Evolutionary conservation across 2,329 filamentous ascomycete species (phyloP), one percentile per base, ranked within the genome.

Genomic region (Aspergillus pseudoviridinutans): DNA sequence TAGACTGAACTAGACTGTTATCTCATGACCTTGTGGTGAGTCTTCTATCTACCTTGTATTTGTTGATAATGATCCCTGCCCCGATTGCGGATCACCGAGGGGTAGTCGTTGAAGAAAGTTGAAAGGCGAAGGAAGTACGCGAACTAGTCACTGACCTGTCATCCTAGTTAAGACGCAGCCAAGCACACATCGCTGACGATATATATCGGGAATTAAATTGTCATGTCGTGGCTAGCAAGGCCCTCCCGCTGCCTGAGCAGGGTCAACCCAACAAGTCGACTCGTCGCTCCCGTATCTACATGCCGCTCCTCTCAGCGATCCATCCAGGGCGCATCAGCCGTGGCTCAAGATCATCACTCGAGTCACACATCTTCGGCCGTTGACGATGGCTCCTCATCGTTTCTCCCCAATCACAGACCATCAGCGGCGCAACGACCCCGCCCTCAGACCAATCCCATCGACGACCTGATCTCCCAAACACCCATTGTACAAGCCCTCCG

Each of bases 401-500:
- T 52, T 38, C 27, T 29, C 58, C 7, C 28, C 44, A 42, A 66
- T 50, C 61, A 68, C 29, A 51, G 4, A 64, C 66, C 38, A 61
- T 65, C 14, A 59, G 64, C 46, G 89, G 92, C 75, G 22, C 49
- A 44, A n/a, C 22, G 44, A 14, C 44, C 14, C 44, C 27, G 7
- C 22, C 29, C 32, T 24, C 46, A 25, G 29, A 56, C 12, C 53
- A 46, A 46, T 27, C 41, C 52, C 47, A 53, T 68, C 38, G 69
- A 73, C 42, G 42, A 60, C 14, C 35, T 67, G 1, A 66, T 73
- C 51, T 61, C 67, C 9, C 57, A 59, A 35, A 90, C 92, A 75
- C 87, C 90, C 0, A 72, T 95, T n/a, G 82, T 88, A 2, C 74
- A 80, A 29, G 78, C 82, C 54, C 80, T 97, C 49, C 87, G 92